phyloP scores from a whole-genome alignment of 495 filamentous ascomycete genomes.

The Aspergillus hancockii region DNA sequence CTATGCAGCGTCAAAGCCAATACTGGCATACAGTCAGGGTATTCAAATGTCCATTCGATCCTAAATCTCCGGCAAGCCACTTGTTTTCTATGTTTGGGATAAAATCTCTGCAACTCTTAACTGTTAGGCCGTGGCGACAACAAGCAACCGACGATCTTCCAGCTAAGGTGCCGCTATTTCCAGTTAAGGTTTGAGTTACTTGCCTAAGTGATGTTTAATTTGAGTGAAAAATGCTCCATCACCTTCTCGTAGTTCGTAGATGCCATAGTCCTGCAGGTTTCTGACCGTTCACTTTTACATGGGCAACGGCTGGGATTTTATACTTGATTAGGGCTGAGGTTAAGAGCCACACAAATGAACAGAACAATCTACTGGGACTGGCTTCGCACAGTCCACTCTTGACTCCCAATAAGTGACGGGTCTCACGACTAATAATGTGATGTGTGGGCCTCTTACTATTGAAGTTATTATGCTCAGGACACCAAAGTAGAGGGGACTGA shows the following conservation, averaged over 20 bases:
- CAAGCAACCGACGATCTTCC: constrained; percentile 5
- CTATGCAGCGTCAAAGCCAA: no score
- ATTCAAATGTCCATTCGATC: no score
- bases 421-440: background rate
- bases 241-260: background rate
- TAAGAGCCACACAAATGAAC: background rate
- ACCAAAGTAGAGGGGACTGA: background rate
- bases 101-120: background rate
- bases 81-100: no score
- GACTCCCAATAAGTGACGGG: background rate
- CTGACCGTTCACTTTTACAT: background rate
- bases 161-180: background rate
- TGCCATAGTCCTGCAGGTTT: background rate
- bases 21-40: no score
- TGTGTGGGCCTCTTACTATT: background rate
- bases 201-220: background rate
- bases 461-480: background rate
- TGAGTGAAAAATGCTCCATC: background rate
- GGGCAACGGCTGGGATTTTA: background rate
- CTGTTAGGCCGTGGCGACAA: background rate
- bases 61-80: no score
- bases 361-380: background rate
- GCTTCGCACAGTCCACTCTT: no score
- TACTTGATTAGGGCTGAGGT: background rate
- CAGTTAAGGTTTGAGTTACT: constrained; percentile 7